Conservation (phyloP, 805 yeast genomes). For the Kodamaea restingae region DNA sequence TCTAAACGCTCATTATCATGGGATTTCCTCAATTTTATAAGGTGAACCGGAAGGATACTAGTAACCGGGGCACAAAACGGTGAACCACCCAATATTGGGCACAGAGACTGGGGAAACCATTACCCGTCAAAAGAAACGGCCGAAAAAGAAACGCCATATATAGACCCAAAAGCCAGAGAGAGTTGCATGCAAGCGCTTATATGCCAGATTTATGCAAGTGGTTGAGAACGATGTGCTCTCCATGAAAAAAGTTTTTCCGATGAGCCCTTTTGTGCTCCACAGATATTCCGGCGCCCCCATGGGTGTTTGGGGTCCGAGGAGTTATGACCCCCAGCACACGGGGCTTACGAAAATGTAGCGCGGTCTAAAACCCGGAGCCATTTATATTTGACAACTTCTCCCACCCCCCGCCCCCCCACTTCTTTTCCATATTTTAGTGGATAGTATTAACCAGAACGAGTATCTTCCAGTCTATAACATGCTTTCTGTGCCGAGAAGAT, state of each 20-base stretch:
- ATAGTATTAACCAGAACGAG: too few relatives aligned
- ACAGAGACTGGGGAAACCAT: slow-evolving; percentile 1
- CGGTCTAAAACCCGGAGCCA: too few relatives aligned
- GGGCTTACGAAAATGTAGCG: too few relatives aligned
- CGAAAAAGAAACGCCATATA: slow-evolving; percentile 1
- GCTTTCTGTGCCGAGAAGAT: too few relatives aligned
- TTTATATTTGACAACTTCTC: too few relatives aligned
- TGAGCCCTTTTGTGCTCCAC: slow-evolving; percentile 1
- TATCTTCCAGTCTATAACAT: too few relatives aligned
- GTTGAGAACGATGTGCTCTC: not conserved
- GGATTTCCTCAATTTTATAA: slow-evolving; percentile 1
- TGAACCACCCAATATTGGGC: not conserved
- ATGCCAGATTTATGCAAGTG: not conserved
- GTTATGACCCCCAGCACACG: not conserved
- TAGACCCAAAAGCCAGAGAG: not conserved
- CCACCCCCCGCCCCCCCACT: too few relatives aligned
- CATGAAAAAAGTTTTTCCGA: slow-evolving; percentile 9
- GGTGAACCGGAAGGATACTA: not conserved
- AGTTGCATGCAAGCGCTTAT: not conserved
- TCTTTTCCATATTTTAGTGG: too few relatives aligned
- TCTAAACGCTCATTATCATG: too few relatives aligned
- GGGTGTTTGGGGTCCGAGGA: not conserved
- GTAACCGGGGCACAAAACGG: slow-evolving; percentile 1
- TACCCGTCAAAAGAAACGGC: not conserved
- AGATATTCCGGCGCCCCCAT: not conserved